These are phyloP conservation scores for Huntiella omanensis DNA, from an alignment of 2,329 filamentous ascomycete genomes.

Conservation along the genomic window DNA sequence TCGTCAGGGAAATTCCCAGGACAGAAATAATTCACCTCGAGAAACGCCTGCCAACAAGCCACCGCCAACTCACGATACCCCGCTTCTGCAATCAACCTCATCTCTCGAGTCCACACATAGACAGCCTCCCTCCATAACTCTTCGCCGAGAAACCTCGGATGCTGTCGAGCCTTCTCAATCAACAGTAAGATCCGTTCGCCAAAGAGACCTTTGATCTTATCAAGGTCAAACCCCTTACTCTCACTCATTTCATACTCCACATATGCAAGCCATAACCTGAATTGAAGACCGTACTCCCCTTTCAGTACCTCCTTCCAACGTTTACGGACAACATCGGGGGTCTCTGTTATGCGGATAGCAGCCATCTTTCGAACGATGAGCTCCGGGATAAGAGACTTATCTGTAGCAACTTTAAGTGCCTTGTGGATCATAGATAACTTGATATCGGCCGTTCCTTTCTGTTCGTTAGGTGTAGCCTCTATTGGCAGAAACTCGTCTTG, in stretches of 20 bases:
- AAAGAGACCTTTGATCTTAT: constrained; percentile 41
- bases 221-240: constrained; percentile 47
- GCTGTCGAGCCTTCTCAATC: neutral
- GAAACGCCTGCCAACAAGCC: constrained; percentile 63
- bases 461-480: constrained; percentile 14
- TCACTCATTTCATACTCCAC: constrained; percentile 55
- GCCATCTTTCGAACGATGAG: constrained; percentile 52
- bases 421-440: constrained; percentile 65
- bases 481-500: constrained; percentile 38
- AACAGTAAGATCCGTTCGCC: constrained; percentile 26
- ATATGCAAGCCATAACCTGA: constrained; percentile 54
- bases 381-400: constrained; percentile 30
- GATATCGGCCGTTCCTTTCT: constrained; percentile 45
- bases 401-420: constrained; percentile 40
- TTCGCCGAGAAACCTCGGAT: neutral
- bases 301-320: constrained; percentile 43
- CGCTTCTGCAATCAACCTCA: constrained; percentile 52
- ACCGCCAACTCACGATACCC: constrained; percentile 63
- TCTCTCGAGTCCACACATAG: constrained; percentile 59
- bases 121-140: constrained; percentile 21
- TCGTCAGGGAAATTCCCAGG: constrained; percentile 15
- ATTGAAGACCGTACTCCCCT: constrained; percentile 19
- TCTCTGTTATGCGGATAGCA: constrained; percentile 61
- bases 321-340: constrained; percentile 34
- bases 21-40: constrained; percentile 54